These are phyloP conservation scores for Paecilomyces formosus DNA, from an alignment of 2,329 filamentous ascomycete genomes.

Conservation along the genomic window DNA sequence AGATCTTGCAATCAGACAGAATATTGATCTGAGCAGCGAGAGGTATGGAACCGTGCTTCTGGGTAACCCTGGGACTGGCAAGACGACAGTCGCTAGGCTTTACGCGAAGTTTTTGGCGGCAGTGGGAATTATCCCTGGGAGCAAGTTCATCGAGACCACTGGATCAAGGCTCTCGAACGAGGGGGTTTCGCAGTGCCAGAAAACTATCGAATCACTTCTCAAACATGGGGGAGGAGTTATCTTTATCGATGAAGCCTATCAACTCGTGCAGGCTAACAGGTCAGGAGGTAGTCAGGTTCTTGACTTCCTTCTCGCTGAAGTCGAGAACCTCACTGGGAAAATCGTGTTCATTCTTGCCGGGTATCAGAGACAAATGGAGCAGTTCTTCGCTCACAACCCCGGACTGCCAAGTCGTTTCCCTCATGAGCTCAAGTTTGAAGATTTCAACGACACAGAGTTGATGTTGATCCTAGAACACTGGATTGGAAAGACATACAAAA, in stretches of 20 bases:
- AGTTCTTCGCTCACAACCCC: constrained; percentile 66
- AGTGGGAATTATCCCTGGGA: constrained; percentile 55
- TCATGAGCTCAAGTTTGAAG: constrained; percentile 56
- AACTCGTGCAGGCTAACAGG: constrained; percentile 55
- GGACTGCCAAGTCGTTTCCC: constrained; percentile 66
- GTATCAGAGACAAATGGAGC: constrained; percentile 68
- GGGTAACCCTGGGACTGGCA: constrained; percentile 71
- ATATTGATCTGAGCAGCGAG: constrained; percentile 47
- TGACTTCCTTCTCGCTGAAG: constrained; percentile 63
- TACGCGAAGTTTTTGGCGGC: constrained; percentile 60
- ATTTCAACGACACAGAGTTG: constrained; percentile 62
- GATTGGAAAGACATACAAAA: constrained; percentile 48
- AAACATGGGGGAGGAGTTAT: constrained; percentile 58
- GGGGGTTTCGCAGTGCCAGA: constrained; percentile 53
- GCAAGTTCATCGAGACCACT: constrained; percentile 57
- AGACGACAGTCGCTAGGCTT: constrained; percentile 67
- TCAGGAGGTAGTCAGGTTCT: constrained; percentile 55
- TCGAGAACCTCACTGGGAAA: constrained; percentile 64
- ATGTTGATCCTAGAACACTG: constrained; percentile 51
- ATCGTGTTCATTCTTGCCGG: constrained; percentile 67
- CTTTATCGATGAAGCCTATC: constrained; percentile 76
- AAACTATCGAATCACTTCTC: constrained; percentile 50
- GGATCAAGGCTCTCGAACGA: constrained; percentile 58
- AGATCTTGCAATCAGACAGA: constrained; percentile 55
- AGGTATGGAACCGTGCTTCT: constrained; percentile 57